Percentiles rank a stretch among this genome's conserved stretches.
These are phyloP conservation scores for Claviceps sp. DNA, from an alignment of 2,329 filamentous ascomycete genomes.

Conservation along the genomic window DNA sequence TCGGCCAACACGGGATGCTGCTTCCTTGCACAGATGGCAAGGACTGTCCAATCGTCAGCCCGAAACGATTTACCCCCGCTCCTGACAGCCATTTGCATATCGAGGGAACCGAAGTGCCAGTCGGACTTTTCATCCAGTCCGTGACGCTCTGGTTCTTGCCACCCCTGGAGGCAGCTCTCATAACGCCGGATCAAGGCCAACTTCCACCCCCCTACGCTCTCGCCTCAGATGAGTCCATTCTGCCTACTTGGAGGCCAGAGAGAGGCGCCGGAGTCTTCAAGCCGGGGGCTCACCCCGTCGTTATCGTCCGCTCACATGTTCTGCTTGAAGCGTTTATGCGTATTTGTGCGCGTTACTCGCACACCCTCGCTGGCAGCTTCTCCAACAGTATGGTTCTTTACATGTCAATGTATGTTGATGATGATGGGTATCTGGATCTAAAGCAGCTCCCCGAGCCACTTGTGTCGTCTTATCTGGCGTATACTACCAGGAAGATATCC, in stretches of 20 bases:
- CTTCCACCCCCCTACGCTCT: neutral
- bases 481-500: neutral
- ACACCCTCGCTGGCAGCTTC: neutral
- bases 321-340: slow-evolving; percentile 2
- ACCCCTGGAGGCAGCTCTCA: neutral
- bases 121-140: neutral
- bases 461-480: neutral
- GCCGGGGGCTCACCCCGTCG: neutral
- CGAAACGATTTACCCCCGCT: neutral
- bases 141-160: slow-evolving; percentile 1
- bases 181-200: neutral
- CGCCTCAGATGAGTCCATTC: neutral
- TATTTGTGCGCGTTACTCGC: neutral
- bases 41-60: neutral
- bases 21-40: neutral
- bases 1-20: neutral
- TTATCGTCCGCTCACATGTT: neutral
- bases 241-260: neutral
- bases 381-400: neutral
- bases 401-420: neutral
- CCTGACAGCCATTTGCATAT: neutral
- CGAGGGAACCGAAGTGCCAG: neutral
- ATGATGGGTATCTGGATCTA: slow-evolving; percentile 1
- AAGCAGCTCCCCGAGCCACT: neutral
- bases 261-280: neutral